These are phyloP conservation scores for Colletotrichum sp. DNA, from an alignment of 2,329 filamentous ascomycete genomes.

Conservation along the genomic window DNA sequence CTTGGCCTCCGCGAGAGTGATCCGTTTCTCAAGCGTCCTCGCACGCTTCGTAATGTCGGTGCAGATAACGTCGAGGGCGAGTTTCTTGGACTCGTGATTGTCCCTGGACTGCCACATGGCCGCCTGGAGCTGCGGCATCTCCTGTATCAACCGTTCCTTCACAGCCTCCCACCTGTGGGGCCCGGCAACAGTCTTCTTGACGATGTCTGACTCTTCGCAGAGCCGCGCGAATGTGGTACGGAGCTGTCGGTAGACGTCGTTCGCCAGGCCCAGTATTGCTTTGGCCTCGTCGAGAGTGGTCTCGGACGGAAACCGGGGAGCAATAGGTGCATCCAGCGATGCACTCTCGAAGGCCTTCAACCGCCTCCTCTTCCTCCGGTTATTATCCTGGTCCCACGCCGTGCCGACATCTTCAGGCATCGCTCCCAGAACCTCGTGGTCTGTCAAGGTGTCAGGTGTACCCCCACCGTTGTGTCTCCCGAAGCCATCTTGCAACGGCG, in stretches of 20 bases:
- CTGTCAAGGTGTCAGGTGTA: conserved; percentile 13
- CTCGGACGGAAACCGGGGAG: conserved; percentile 80
- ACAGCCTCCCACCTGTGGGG: conserved; percentile 75
- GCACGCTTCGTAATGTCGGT: conserved; percentile 83
- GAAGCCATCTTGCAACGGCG: background rate
- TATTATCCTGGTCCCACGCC: background rate
- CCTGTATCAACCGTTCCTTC: conserved; percentile 70
- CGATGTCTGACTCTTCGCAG: conserved; percentile 69
- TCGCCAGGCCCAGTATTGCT: conserved; percentile 68
- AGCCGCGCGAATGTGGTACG: conserved; percentile 73
- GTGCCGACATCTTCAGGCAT: background rate
- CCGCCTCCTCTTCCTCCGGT: conserved; percentile 19
- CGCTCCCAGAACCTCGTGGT: conserved; percentile 1
- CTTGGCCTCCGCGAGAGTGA: conserved; percentile 78
- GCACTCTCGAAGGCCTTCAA: conserved; percentile 37
- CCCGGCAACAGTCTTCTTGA: conserved; percentile 78
- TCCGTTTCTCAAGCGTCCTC: conserved; percentile 66
- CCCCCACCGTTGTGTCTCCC: background rate
- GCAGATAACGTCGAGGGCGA: conserved; percentile 80
- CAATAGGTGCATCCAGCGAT: conserved; percentile 70
- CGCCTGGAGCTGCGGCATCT: conserved; percentile 66
- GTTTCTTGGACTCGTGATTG: conserved; percentile 64
- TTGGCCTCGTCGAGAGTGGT: conserved; percentile 83
- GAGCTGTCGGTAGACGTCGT: conserved; percentile 65
- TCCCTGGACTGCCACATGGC: conserved; percentile 65